phyloP scores from a whole-genome alignment of 2,329 filamentous ascomycete genomes.

The Tympanopsis confertula region DNA sequence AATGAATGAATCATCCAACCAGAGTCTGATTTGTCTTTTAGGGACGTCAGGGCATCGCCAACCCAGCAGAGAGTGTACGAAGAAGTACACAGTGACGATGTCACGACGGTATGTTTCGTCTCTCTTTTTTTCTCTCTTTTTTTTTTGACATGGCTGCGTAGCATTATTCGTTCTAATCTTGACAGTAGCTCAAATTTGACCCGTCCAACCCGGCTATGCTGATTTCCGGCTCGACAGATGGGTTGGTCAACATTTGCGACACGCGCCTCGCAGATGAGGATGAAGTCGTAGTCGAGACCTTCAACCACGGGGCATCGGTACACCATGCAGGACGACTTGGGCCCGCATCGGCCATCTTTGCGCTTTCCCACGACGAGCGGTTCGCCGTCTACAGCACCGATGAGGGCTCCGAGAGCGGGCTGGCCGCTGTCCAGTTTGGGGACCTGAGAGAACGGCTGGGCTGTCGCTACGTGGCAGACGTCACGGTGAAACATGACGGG shows the following conservation, averaged over 20 bases:
- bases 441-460: constrained; percentile 54
- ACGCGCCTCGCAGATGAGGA: constrained; percentile 62
- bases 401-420: constrained; percentile 48
- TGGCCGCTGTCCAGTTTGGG: constrained; percentile 46
- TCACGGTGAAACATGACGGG: constrained; percentile 47
- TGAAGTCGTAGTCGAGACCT: constrained; percentile 65
- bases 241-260: constrained; percentile 68
- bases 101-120: constrained; percentile 36
- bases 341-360: constrained; percentile 51
- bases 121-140: neutral
- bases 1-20: constrained; percentile 3
- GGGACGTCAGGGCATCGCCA: constrained; percentile 43
- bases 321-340: constrained; percentile 62
- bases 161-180: constrained; percentile 9
- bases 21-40: constrained; percentile 13
- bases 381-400: constrained; percentile 62
- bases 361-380: constrained; percentile 68
- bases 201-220: constrained; percentile 47
- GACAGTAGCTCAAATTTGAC: constrained; percentile 45
- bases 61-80: constrained; percentile 40
- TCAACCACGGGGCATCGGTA: constrained; percentile 66
- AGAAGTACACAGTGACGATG: constrained; percentile 57
- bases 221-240: constrained; percentile 69
- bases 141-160: neutral
- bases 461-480: constrained; percentile 65